These are phyloP conservation scores for Yarrowia divulgata DNA, from an alignment of 805 yeast species.

Conservation along the genomic window DNA sequence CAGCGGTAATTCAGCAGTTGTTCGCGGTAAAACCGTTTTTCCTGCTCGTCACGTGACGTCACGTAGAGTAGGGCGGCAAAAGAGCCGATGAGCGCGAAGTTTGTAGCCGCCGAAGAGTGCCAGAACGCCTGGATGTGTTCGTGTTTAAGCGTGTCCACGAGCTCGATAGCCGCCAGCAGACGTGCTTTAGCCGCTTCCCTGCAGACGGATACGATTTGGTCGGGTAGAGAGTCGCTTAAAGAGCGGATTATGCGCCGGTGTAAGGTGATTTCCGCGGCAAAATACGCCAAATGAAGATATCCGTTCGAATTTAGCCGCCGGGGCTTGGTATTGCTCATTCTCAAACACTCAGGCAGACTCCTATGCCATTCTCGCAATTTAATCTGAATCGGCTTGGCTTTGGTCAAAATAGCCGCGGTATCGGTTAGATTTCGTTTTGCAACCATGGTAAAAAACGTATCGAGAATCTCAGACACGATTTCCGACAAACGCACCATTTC, in stretches of 20 bases:
- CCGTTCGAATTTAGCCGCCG: slow-evolving; percentile 61
- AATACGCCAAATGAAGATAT: slow-evolving; percentile 80
- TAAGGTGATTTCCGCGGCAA: slow-evolving; percentile 86
- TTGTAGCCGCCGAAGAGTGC: slow-evolving; percentile 82
- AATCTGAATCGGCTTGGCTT: slow-evolving; percentile 65
- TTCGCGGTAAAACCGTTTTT: slow-evolving; percentile 72
- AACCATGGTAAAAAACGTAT: slow-evolving; percentile 72
- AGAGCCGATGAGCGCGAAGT: slow-evolving; percentile 82
- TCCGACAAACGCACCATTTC: slow-evolving; percentile 49
- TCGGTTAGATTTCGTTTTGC: slow-evolving; percentile 64
- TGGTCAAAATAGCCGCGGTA: slow-evolving; percentile 70
- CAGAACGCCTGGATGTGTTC: slow-evolving; percentile 90
- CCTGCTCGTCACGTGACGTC: slow-evolving; percentile 58
- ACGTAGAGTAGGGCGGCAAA: slow-evolving; percentile 83
- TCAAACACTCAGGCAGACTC: slow-evolving; percentile 48
- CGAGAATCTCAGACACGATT: slow-evolving; percentile 56
- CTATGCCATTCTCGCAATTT: slow-evolving; percentile 51
- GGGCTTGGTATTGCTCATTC: slow-evolving; percentile 44
- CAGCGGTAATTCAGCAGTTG: slow-evolving; percentile 78
- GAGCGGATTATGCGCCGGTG: slow-evolving; percentile 61
- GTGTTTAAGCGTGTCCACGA: slow-evolving; percentile 73
- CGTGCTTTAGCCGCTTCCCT: slow-evolving; percentile 86
- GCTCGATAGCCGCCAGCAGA: slow-evolving; percentile 79
- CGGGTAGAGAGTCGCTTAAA: slow-evolving; percentile 55
- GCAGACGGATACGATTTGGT: slow-evolving; percentile 69